phyloP scores from a whole-genome alignment of 148 eudicot species.

The Diospyros kaki region DNA sequence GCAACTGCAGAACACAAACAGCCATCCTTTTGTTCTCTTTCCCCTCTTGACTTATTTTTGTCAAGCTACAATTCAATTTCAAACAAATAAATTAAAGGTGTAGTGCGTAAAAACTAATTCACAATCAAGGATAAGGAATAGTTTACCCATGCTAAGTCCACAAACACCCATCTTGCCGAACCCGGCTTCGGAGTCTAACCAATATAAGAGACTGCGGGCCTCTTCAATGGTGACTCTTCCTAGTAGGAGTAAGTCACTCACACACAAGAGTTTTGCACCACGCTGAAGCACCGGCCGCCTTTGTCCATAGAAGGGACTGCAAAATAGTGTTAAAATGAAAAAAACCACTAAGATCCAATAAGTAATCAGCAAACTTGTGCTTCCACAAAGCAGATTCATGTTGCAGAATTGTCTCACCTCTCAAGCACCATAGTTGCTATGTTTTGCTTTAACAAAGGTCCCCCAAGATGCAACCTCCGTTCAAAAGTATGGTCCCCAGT shows the following conservation, averaged over 20 bases:
- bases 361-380: neutral
- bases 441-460: constrained; percentile 84
- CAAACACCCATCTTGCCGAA: constrained; percentile 93
- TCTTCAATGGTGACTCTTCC: constrained; percentile 97
- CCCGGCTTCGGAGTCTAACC: constrained; percentile 81
- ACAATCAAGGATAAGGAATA: constrained; percentile 2
- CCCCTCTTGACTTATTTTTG: neutral
- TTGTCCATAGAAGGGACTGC: constrained; percentile 94
- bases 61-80: neutral
- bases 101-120: neutral
- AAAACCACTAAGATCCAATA: neutral
- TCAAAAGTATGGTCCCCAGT: constrained; percentile 98
- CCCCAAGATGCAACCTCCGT: constrained; percentile 89
- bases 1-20: too few relatives aligned
- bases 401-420: constrained; percentile 47
- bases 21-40: neutral
- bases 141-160: constrained; percentile 99
- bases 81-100: neutral
- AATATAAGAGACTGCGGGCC: constrained; percentile 80
- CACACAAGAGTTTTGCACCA: constrained; percentile 87
- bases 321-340: constrained; percentile 10
- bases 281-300: constrained; percentile 86
- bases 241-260: constrained; percentile 82
- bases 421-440: constrained; percentile 99
- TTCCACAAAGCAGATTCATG: neutral